Base-by-base conservation (phyloP, 31 red algal species). In the Endocladia muricata region DNA sequence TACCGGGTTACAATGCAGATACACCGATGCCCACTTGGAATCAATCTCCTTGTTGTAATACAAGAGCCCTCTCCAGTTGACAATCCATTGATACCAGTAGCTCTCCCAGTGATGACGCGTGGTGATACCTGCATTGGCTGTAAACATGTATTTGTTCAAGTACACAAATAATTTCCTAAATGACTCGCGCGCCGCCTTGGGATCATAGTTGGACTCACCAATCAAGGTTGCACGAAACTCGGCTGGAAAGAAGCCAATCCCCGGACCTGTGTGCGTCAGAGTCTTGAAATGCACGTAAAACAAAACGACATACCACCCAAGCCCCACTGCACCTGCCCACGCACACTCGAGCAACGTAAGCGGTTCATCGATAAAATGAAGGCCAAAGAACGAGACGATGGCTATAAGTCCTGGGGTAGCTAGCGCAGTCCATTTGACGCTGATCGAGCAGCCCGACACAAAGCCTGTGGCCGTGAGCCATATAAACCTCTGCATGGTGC, bases 341-440 rank as follows among this genome's bases (percentile, higher is more conserved):
- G 71, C 31, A 75, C 93, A 99, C 54, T 95, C 93, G 9, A 86
- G 28, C 34, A 92, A 49, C 41, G 82, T 83, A 38, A 99, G 78
- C n/a, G 93, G 93, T 4, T 93, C 79, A 11, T 86, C 73, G 1
- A 93, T 69, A 42, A 98, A 98, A 60, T 94, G 91, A 3, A 91
- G 70, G 25, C 90, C 95, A 68, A 98, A 98, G 72, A 98, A 98
- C 9, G 95, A 98, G 3, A 98, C 86, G 60, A 98, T 94, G 2
- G 90, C 95, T 57, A 98, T 94, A 38, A 98, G 78, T 51, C 90
- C 95, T 26, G 95, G 95, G 4, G 86, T 92, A 19, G 90, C 89
- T 37, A 98, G 57, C 26, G 84, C 90, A 21, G 95, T 98, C 90
- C 90, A 94, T 76, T 98, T 98, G 48, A 98, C 82, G 67, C 80